Conservation (phyloP, 345 rosid species). For the Salix suchowensis region DNA sequence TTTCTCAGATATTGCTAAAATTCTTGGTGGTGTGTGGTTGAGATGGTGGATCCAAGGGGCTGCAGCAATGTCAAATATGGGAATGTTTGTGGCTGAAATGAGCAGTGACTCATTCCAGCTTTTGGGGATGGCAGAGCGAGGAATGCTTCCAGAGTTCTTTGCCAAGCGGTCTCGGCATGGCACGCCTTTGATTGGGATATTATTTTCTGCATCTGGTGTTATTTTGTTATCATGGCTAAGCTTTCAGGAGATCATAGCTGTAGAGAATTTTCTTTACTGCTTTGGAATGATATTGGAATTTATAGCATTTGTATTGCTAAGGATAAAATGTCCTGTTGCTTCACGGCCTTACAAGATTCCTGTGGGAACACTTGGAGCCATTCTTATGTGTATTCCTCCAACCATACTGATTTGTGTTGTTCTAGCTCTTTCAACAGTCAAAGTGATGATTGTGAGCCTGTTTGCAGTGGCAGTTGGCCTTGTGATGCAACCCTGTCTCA, state of each 20-base stretch:
- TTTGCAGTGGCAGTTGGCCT: conserved; percentile 52
- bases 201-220: conserved; percentile 70
- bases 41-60: conserved; percentile 76
- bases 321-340: conserved; percentile 51
- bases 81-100: conserved; percentile 75
- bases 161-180: conserved; percentile 60
- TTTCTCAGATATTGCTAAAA: conserved; percentile 62
- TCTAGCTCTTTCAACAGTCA: conserved; percentile 52
- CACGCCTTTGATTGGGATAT: conserved; percentile 57
- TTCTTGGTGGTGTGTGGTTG: conserved; percentile 68
- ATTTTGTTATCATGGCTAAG: conserved; percentile 62
- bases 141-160: conserved; percentile 68
- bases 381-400: conserved; percentile 69
- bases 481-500: conserved; percentile 47
- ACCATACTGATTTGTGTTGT: conserved; percentile 52
- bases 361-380: conserved; percentile 52
- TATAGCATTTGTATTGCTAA: conserved; percentile 47
- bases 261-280: conserved; percentile 69
- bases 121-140: conserved; percentile 76
- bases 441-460: conserved; percentile 53
- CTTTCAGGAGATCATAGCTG: conserved; percentile 68
- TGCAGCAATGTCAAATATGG: conserved; percentile 69
- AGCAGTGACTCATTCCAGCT: conserved; percentile 79
- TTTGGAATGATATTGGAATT: conserved; percentile 75
- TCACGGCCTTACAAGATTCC: conserved; percentile 70